These are phyloP conservation scores for Suillus occidentalis DNA, from an alignment of 768 basidiomycete genomes.

Conservation along the genomic window DNA sequence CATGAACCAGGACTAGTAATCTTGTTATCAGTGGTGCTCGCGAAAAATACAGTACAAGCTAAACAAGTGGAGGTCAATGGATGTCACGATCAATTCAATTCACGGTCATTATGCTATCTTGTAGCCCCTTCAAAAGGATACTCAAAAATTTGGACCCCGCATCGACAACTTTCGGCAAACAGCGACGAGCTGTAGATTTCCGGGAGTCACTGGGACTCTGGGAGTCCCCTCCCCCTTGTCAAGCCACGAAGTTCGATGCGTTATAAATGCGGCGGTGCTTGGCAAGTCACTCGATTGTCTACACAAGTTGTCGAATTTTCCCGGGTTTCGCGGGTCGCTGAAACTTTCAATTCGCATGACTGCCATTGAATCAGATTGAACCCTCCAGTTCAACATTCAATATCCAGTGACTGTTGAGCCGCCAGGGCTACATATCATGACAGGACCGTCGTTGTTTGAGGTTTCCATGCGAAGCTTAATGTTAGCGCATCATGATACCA, in stretches of 20 bases:
- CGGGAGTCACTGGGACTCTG: too few relatives aligned
- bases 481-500: neutral
- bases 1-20: neutral
- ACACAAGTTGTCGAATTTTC: neutral
- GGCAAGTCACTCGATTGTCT: neutral
- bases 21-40: neutral
- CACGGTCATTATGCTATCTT: neutral
- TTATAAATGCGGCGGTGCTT: neutral
- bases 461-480: neutral
- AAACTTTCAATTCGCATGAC: neutral
- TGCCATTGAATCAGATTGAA: too few relatives aligned
- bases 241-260: neutral
- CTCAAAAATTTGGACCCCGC: neutral
- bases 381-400: neutral
- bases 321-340: neutral
- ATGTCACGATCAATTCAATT: neutral
- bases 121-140: neutral
- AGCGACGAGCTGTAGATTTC: neutral
- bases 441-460: too few relatives aligned
- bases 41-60: neutral
- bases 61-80: neutral
- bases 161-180: neutral
- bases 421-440: neutral
- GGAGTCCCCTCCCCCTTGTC: neutral
- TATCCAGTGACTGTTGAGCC: neutral